Evolutionary conservation across 2,329 filamentous ascomycete genomes (phyloP).

Genomic region (Cylindrodendrum hubeiense): DNA sequence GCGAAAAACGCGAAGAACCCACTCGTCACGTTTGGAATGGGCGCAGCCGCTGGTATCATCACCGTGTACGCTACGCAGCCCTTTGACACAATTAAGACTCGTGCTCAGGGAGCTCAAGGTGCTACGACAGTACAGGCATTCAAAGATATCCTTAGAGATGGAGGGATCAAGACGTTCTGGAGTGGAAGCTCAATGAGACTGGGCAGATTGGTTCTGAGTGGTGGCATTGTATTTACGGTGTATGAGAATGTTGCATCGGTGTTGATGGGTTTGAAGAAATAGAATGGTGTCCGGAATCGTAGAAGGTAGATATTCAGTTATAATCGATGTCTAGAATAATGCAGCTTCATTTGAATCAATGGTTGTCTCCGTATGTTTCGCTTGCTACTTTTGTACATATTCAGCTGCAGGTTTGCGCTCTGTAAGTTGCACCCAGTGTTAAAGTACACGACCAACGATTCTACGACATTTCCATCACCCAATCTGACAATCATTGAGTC

Average conservation of each 20-base stretch:
- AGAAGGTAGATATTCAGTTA: not conserved
- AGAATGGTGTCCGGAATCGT: not conserved
- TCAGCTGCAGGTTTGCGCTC: too few relatives aligned
- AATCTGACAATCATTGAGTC: not conserved
- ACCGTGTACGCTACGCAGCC: conserved; percentile 72
- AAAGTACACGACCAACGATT: too few relatives aligned
- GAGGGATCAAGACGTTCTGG: conserved; percentile 73
- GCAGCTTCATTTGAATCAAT: not conserved
- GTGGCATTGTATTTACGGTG: conserved; percentile 74
- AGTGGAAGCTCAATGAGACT: conserved; percentile 77
- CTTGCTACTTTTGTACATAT: too few relatives aligned
- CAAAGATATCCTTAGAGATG: conserved; percentile 64
- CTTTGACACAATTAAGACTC: conserved; percentile 74
- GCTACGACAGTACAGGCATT: conserved; percentile 69
- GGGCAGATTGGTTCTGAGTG: conserved; percentile 72
- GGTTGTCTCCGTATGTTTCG: too few relatives aligned
- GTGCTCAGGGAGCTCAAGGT: conserved; percentile 69
- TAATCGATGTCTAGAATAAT: not conserved
- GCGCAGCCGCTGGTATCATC: conserved; percentile 69
- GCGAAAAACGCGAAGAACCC: conserved; percentile 37
- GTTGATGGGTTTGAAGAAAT: conserved; percentile 22
- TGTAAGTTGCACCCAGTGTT: too few relatives aligned
- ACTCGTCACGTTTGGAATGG: conserved; percentile 69
- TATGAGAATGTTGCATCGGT: conserved; percentile 66
- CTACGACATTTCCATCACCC: too few relatives aligned